Conservation (phyloP, 305 asterid species). For the Vinca major region DNA sequence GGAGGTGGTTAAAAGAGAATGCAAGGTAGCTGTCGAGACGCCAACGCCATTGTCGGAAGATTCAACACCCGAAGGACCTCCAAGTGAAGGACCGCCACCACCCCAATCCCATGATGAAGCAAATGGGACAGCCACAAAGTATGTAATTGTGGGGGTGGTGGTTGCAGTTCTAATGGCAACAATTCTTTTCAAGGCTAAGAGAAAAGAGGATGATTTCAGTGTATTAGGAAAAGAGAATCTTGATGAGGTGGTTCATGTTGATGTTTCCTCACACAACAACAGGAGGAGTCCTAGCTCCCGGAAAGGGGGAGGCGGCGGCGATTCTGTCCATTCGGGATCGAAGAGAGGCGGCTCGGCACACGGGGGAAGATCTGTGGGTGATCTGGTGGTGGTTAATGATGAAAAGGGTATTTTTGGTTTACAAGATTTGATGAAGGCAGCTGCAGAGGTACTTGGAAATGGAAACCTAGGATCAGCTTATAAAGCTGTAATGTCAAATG, state of each 20-base stretch:
- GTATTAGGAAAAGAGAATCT: slow-evolving; percentile 41
- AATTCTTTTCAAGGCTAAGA: slow-evolving; percentile 39
- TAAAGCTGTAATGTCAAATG: slow-evolving; percentile 60
- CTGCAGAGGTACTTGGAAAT: slow-evolving; percentile 86
- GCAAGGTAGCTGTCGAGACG: slow-evolving; percentile 14
- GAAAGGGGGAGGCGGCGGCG: slow-evolving; percentile 14
- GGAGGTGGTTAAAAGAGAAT: slow-evolving; percentile 24
- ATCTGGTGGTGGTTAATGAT: slow-evolving; percentile 55
- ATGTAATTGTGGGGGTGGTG: slow-evolving; percentile 49
- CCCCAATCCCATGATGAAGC: slow-evolving; percentile 1
- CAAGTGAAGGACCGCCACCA: background rate
- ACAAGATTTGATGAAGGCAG: slow-evolving; percentile 89
- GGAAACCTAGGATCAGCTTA: slow-evolving; percentile 81
- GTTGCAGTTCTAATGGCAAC: slow-evolving; percentile 39
- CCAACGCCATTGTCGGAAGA: too few relatives aligned
- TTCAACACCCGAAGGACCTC: too few relatives aligned
- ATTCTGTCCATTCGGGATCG: slow-evolving; percentile 17
- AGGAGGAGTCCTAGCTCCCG: slow-evolving; percentile 28
- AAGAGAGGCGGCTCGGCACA: slow-evolving; percentile 17
- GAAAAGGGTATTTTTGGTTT: slow-evolving; percentile 63
- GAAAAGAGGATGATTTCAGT: slow-evolving; percentile 30
- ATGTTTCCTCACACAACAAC: slow-evolving; percentile 22
- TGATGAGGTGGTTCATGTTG: slow-evolving; percentile 43
- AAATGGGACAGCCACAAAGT: slow-evolving; percentile 26
- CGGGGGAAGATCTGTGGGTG: slow-evolving; percentile 28